Conservation (phyloP, 305 asterid genomes). For the Fraxinus dipetala region DNA sequence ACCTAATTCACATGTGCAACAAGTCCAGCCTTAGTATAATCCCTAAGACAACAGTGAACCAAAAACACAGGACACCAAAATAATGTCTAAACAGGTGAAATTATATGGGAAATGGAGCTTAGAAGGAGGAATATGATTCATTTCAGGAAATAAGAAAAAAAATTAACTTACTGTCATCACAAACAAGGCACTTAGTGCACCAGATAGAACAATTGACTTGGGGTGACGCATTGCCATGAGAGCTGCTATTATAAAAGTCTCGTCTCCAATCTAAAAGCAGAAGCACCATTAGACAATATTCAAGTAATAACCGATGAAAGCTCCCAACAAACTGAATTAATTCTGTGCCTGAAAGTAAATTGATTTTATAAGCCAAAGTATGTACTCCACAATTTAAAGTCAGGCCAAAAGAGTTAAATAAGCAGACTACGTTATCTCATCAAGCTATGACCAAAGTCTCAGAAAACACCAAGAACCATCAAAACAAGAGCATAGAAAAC, state of each 20-base stretch:
- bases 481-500: slow-evolving; percentile 2
- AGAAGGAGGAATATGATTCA: not conserved
- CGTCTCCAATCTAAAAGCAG: slow-evolving; percentile 80
- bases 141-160: slow-evolving; percentile 8
- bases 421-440: not conserved
- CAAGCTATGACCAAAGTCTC: not conserved
- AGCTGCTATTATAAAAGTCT: slow-evolving; percentile 93
- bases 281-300: slow-evolving; percentile 21
- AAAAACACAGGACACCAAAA: not conserved
- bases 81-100: not conserved
- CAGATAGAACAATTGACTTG: slow-evolving; percentile 87
- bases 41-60: slow-evolving; percentile 7
- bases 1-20: slow-evolving; percentile 42
- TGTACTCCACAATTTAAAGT: not conserved
- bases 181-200: slow-evolving; percentile 94
- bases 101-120: not conserved
- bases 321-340: slow-evolving; percentile 13
- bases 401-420: slow-evolving; percentile 2
- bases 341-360: not conserved
- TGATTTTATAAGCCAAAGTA: slow-evolving; percentile 3
- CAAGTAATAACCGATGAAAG: slow-evolving; percentile 12
- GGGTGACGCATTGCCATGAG: slow-evolving; percentile 99
- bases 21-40: slow-evolving; percentile 16
- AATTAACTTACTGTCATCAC: slow-evolving; percentile 79
- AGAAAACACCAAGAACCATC: not conserved